Evolutionary conservation across 306 rosid species (phyloP).

Genomic region (Vigna reflexopilosa): DNA sequence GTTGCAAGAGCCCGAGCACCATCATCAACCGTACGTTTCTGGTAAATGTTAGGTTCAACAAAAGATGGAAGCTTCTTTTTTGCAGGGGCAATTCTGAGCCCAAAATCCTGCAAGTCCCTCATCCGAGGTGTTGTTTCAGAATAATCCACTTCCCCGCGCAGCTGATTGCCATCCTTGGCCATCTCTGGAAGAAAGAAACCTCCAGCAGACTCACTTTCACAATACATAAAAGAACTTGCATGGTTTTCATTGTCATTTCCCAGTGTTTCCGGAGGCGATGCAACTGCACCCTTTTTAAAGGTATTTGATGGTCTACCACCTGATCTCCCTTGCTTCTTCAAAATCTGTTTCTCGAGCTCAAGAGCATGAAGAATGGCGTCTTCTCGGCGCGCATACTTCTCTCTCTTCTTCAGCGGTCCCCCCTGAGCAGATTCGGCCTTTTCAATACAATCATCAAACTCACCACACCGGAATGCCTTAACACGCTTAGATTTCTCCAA

Average conservation of each 20-base stretch:
- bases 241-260: slow-evolving; percentile 51
- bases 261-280: slow-evolving; percentile 44
- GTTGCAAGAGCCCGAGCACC: slow-evolving; percentile 47
- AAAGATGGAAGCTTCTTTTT: slow-evolving; percentile 57
- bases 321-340: slow-evolving; percentile 62
- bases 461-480: slow-evolving; percentile 90
- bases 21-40: slow-evolving; percentile 50
- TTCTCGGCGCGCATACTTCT: slow-evolving; percentile 94
- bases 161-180: slow-evolving; percentile 52
- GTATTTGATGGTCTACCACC: slow-evolving; percentile 51
- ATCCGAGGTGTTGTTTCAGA: slow-evolving; percentile 56
- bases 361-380: slow-evolving; percentile 98
- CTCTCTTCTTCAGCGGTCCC: slow-evolving; percentile 87
- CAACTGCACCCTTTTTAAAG: slow-evolving; percentile 47
- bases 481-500: slow-evolving; percentile 98
- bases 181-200: slow-evolving; percentile 47
- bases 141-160: slow-evolving; percentile 59
- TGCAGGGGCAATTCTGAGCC: slow-evolving; percentile 58
- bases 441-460: slow-evolving; percentile 92
- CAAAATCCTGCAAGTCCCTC: slow-evolving; percentile 83
- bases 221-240: slow-evolving; percentile 31
- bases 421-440: slow-evolving; percentile 86
- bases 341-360: slow-evolving; percentile 77
- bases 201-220: slow-evolving; percentile 39
- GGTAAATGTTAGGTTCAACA: slow-evolving; percentile 56